Conservation (phyloP, 768 basidiomycete species). For the Infundibulicybe gibba region DNA sequence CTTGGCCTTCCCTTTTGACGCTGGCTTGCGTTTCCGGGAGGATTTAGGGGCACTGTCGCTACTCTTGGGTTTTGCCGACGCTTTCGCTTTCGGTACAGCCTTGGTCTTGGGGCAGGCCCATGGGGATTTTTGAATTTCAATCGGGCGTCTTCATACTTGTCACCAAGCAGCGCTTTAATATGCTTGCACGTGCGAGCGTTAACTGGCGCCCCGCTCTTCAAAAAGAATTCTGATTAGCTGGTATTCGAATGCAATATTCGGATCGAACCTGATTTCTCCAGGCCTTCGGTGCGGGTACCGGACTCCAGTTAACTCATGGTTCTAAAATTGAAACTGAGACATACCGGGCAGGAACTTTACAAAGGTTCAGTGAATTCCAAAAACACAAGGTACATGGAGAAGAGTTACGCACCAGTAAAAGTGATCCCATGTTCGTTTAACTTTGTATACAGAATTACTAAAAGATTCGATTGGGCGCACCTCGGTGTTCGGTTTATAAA, state of each 20-base stretch:
- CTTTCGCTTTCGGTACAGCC: conserved; percentile 13
- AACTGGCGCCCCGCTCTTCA: conserved; percentile 29
- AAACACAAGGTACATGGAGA: neutral
- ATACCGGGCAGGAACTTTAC: conserved; percentile 28
- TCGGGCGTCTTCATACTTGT: conserved; percentile 43
- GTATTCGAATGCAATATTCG: neutral
- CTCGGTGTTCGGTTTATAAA: no score
- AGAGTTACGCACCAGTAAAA: conserved; percentile 30
- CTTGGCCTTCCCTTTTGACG: conserved; percentile 17
- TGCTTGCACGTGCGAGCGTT: conserved; percentile 50
- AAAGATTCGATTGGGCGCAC: neutral
- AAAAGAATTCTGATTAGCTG: neutral
- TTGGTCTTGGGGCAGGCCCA: conserved; percentile 20
- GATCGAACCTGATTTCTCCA: conserved; percentile 27
- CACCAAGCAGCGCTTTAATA: conserved; percentile 38
- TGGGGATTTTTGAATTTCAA: conserved; percentile 37
- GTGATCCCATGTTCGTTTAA: conserved; percentile 41
- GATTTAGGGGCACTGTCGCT: conserved; percentile 13
- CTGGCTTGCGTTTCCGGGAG: conserved; percentile 9
- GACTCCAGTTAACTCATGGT: neutral
- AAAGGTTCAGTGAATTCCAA: neutral
- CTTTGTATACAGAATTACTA: conserved; percentile 39
- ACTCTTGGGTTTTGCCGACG: conserved; percentile 13
- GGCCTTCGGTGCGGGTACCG: conserved; percentile 12
- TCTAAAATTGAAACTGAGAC: conserved; percentile 1